Percentiles rank a stretch among this genome's conserved stretches.
Conservation (phyloP, 2,329 filamentous ascomycete species). For the Fusarium hostae region DNA sequence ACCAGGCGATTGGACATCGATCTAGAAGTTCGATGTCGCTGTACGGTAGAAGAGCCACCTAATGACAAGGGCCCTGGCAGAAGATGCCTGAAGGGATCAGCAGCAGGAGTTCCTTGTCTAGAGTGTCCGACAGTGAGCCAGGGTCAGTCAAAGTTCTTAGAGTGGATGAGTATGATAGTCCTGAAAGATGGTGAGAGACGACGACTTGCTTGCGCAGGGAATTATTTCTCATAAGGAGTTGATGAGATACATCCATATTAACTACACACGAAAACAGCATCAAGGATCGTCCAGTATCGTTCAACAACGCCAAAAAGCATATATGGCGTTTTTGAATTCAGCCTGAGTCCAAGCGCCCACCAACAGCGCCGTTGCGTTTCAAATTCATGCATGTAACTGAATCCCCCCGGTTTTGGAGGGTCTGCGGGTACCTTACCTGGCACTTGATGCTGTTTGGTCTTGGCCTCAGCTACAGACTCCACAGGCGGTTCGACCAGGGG, state of each 20-base stretch:
- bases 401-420: conserved; percentile 22
- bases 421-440: conserved; percentile 24
- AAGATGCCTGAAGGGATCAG: conserved; percentile 30
- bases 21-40: conserved; percentile 14
- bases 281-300: neutral
- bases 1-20: conserved; percentile 24
- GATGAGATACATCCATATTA: neutral
- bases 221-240: neutral
- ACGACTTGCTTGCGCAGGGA: neutral
- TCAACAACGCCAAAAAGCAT: neutral
- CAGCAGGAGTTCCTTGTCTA: conserved; percentile 23
- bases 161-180: conserved; percentile 1
- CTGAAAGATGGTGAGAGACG: neutral
- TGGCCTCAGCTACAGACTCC: conserved; percentile 1
- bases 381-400: conserved; percentile 27
- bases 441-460: neutral
- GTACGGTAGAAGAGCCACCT: conserved; percentile 9
- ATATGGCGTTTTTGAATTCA: conserved; percentile 10
- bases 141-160: neutral
- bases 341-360: conserved; percentile 24
- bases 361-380: conserved; percentile 31
- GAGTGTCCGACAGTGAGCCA: conserved; percentile 12
- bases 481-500: too few relatives aligned
- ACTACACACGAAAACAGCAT: neutral
- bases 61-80: conserved; percentile 14